A percentile compares a stretch with the other conserved stretches of the same genome.
phyloP scores from a whole-genome alignment of 768 basidiomycete genomes.

The Cubamyces sp. region DNA sequence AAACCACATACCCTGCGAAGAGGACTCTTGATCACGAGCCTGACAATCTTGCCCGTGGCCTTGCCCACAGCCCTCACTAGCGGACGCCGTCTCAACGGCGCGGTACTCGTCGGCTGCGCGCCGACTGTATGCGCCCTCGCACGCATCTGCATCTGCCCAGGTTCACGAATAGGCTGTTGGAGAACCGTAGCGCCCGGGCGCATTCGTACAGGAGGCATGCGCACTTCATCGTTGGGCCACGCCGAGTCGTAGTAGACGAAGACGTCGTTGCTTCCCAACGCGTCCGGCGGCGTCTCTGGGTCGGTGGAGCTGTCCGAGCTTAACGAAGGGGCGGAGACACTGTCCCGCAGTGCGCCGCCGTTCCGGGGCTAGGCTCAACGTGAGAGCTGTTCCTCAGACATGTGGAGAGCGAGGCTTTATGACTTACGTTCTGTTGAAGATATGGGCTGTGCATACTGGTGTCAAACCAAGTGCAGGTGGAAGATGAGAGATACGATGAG shows the following conservation, averaged over 20 bases:
- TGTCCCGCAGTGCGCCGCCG: too few species aligned
- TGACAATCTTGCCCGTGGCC: slow-evolving; percentile 16
- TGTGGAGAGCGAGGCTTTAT: too few species aligned
- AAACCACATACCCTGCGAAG: slow-evolving; percentile 6
- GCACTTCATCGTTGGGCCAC: background rate
- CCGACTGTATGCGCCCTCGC: background rate
- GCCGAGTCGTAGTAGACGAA: slow-evolving; percentile 8
- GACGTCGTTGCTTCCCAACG: background rate
- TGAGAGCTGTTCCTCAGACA: too few species aligned
- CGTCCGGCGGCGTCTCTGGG: too few species aligned
- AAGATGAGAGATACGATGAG: too few species aligned
- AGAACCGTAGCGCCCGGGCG: background rate
- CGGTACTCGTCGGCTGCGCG: background rate
- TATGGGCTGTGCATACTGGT: too few species aligned
- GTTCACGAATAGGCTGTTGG: background rate
- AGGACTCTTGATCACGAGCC: slow-evolving; percentile 4
- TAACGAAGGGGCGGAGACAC: background rate
- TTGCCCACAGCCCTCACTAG: slow-evolving; percentile 10
- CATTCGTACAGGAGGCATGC: background rate
- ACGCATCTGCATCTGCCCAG: background rate
- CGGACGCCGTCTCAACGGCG: background rate
- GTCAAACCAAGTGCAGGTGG: too few species aligned
- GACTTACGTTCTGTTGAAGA: too few species aligned
- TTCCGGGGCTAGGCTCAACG: too few species aligned
- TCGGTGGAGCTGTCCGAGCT: background rate